phyloP scores from a whole-genome alignment of 495 filamentous ascomycete species.

The Tuber microsphaerosporum region DNA sequence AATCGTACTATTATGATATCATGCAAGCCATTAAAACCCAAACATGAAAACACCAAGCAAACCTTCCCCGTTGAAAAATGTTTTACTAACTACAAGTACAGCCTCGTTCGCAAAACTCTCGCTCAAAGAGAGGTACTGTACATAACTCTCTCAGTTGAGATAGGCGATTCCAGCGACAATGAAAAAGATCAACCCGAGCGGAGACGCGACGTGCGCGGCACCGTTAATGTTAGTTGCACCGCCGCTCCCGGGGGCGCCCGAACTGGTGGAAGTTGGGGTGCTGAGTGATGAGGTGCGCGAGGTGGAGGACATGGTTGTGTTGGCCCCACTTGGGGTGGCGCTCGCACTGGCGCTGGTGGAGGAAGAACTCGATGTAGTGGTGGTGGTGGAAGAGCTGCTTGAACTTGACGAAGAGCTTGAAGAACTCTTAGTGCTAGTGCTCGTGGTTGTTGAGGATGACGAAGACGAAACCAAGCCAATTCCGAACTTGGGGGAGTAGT shows the following conservation, averaged over 20 bases:
- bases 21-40: no score
- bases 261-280: conserved; percentile 2
- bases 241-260: background rate
- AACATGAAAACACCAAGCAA: no score
- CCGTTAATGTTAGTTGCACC: conserved; percentile 12
- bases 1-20: no score
- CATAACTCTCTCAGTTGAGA: conserved; percentile 11
- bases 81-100: no score
- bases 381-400: conserved; percentile 13
- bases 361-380: conserved; percentile 2
- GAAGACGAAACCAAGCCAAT: conserved; percentile 48
- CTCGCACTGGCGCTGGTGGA: conserved; percentile 5
- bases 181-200: conserved; percentile 11
- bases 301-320: conserved; percentile 15
- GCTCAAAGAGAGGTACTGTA: no score
- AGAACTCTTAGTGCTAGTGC: conserved; percentile 41
- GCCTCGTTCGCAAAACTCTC: no score
- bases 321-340: conserved; percentile 1
- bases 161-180: conserved; percentile 18
- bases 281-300: background rate
- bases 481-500: conserved; percentile 56
- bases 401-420: conserved; percentile 26
- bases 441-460: conserved; percentile 36
- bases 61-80: no score
- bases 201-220: conserved; percentile 14